Base-by-base conservation (phyloP, 805 yeast genomes). In the Saccharomycopsis fermentans region DNA sequence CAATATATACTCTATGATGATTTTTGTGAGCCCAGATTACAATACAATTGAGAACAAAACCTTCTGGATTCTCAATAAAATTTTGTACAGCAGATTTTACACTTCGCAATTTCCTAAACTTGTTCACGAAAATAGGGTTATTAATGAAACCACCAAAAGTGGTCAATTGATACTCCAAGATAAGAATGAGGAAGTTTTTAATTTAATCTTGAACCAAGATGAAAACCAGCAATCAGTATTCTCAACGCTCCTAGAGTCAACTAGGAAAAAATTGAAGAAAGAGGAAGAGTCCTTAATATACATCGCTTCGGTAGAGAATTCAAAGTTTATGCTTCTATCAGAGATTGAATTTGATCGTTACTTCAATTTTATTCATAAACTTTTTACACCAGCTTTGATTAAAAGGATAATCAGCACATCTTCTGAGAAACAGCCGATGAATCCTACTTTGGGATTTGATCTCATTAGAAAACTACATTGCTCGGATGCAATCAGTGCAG, bases 61-160 rank as follows among this genome's bases (percentile, higher is more conserved):
- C 16, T 54, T 54, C n/a, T 54, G 56, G 56, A 35, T 34, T 16
- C 19, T 54, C 4, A 54, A 54, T 34, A 54, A 54, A 17, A 29
- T 40, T n/a, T 29, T 43, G 16, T 54, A 54, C 27, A 27, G 37
- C 32, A 29, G 11, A 24, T 27, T 34, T 54, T 54, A 54, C 27
- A 43, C 50, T 5, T 24, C 50, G 14, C 24, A 43, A 11, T 43
- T 21, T 21, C 50, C 50, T 12, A 43, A 43, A 43, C 14, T 43
- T 12, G n/a, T 21, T 6, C 50, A 43, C 12, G 50, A 26, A 2
- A 21, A 43, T 43, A 43, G 50, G 24, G 12, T 21, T 43, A 43
- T 43, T 24, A 43, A 43, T 21, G 50, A 43, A 26, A 24, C 14
- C 24, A 6, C 35, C 14, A 34, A n/a, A 16, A 36, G 27, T n/a